Evolutionary conservation across 139 green algal genomes (phyloP).

Genomic region (Dunaliella primolecta): DNA sequence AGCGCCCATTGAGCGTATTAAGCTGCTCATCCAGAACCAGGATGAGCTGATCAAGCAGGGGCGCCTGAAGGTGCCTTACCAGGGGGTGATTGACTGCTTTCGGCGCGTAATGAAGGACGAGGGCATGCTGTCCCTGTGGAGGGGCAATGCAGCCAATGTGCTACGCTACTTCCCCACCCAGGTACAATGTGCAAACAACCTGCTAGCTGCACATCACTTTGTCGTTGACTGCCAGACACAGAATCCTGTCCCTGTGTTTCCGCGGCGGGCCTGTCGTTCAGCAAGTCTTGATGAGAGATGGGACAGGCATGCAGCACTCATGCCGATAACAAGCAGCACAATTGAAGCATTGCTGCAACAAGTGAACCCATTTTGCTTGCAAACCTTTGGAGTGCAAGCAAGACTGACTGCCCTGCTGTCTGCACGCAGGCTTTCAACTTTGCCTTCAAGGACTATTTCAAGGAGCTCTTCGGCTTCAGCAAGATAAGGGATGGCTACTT

Average conservation of each 20-base stretch:
- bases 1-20: conserved; percentile 95
- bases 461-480: conserved; percentile 93
- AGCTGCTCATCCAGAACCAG: conserved; percentile 86
- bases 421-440: conserved; percentile 98
- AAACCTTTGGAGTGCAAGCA: no score
- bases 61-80: conserved; percentile 65
- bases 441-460: conserved; percentile 99
- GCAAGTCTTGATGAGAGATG: background rate
- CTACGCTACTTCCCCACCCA: conserved; percentile 91
- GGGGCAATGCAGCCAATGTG: conserved; percentile 96
- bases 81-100: conserved; percentile 96
- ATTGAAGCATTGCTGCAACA: background rate
- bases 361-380: no score
- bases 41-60: conserved; percentile 71
- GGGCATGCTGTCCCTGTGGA: conserved; percentile 92
- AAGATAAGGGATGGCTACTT: conserved; percentile 87
- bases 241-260: background rate
- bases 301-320: no score
- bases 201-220: no score
- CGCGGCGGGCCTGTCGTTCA: no score
- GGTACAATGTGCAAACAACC: no score
- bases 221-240: background rate
- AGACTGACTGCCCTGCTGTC: no score
- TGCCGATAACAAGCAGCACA: background rate
- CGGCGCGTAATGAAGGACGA: conserved; percentile 79